phyloP scores from a whole-genome alignment of 2,329 filamentous ascomycete species.

The Aspergillus arachidicola region DNA sequence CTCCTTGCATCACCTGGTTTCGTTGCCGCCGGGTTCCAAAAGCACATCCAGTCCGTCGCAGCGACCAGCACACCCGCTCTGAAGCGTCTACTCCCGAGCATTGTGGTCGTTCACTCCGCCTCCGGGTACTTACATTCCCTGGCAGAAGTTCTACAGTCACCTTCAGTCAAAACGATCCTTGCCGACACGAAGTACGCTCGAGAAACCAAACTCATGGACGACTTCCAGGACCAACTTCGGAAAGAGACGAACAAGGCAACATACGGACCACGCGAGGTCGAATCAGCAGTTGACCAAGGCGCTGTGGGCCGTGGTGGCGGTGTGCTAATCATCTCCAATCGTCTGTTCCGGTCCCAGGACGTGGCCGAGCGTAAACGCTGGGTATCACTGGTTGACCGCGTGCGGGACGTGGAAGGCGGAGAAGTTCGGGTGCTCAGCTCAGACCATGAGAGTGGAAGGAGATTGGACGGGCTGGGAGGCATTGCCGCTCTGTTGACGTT shows the following conservation, averaged over 20 bases:
- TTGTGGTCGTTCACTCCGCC: constrained; percentile 75
- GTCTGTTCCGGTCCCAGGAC: constrained; percentile 81
- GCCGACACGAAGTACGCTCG: constrained; percentile 85
- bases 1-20: constrained; percentile 90
- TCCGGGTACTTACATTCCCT: constrained; percentile 86
- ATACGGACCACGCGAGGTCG: constrained; percentile 83
- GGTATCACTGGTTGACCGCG: constrained; percentile 82
- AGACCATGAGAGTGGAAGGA: constrained; percentile 88
- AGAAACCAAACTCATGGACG: constrained; percentile 82
- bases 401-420: constrained; percentile 78
- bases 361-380: constrained; percentile 76
- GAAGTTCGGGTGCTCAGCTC: constrained; percentile 88
- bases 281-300: constrained; percentile 79
- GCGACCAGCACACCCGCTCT: constrained; percentile 59
- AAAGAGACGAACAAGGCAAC: constrained; percentile 86
- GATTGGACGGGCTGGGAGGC: constrained; percentile 79
- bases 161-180: constrained; percentile 74
- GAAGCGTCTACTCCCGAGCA: constrained; percentile 70
- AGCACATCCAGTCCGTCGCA: constrained; percentile 66
- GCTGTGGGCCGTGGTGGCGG: constrained; percentile 87
- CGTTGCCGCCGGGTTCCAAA: constrained; percentile 76
- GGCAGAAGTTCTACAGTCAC: constrained; percentile 81
- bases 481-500: constrained; percentile 91
- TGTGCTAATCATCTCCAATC: constrained; percentile 82
- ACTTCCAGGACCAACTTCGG: constrained; percentile 75